Base-by-base conservation (phyloP, 2,329 filamentous ascomycete genomes). In the Colletotrichum aenigma region DNA sequence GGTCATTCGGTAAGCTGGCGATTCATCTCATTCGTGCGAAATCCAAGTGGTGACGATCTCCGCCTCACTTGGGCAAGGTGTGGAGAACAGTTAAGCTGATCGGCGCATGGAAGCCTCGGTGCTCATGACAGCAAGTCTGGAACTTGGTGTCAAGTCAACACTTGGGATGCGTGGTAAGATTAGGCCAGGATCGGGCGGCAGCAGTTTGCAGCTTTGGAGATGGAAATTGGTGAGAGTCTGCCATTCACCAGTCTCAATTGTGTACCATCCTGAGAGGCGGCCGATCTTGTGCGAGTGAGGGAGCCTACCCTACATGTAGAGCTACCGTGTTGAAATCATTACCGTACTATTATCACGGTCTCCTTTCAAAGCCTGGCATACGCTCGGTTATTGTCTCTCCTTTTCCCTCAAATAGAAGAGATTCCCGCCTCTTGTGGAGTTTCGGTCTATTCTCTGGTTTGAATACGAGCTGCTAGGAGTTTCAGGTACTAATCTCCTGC, bases 21-120 rank as follows among this genome's bases (percentile, higher is more conserved):
- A 58, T 64, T 67, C 34, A 61, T 71, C 69, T 56, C n/a, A 75
- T 75, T 72, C 69, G 62, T 75, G 73, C 62, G 43, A 75, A 64
- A 70, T 55, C 43, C 30, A n/a, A 38, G 34, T 12, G n/a, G 15
- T 28, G 69, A 64, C 32, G 69, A 68, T 60, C 26, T 8, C 56
- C 2, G 43, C 43, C 56, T 6, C 4, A 55, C 21, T 30, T 43
- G 26, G 38, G 32, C 55, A 6, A 32, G 9, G 26, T 21, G 10
- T 43, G 55, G 18, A 26, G 24, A 48, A 58, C n/a, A 2, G 15
- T 26, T 13, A 26, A 21, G 4, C 10, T 16, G 32, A 48, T 28
- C n/a, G 32, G 6, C 26, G 16, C 26, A 34, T 21, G 26, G 15
- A 16, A 36, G 32, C 55, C 5, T 13, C 43, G 4, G n/a, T 52